phyloP scores from a whole-genome alignment of 306 rosid genomes.

The Senna tora region DNA sequence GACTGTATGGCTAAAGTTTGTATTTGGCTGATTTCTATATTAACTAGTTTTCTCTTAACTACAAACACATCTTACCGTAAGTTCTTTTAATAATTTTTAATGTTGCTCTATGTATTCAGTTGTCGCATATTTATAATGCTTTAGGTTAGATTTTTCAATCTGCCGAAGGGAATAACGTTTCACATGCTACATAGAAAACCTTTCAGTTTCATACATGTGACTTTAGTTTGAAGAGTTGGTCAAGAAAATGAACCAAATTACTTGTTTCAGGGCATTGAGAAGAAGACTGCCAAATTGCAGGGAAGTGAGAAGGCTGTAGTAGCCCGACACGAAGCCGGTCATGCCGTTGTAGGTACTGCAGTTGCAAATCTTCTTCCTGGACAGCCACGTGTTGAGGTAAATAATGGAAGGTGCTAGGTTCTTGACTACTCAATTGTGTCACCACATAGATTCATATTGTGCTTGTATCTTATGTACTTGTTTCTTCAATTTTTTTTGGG shows the following conservation, averaged over 20 bases:
- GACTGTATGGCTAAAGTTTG: background rate
- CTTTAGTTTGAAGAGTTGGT: slow-evolving; percentile 10
- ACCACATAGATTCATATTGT: slow-evolving; percentile 25
- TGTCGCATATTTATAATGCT: slow-evolving; percentile 12
- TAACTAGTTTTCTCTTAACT: slow-evolving; percentile 1
- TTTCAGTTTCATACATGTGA: slow-evolving; percentile 9
- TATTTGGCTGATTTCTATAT: background rate
- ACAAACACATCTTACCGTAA: background rate
- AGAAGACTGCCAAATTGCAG: slow-evolving; percentile 90
- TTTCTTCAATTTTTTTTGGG: slow-evolving; percentile 28
- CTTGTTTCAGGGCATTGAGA: slow-evolving; percentile 87
- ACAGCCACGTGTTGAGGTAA: slow-evolving; percentile 97
- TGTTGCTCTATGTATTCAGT: slow-evolving; percentile 17
- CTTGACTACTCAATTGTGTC: slow-evolving; percentile 27
- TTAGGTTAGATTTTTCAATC: slow-evolving; percentile 23
- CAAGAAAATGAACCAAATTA: slow-evolving; percentile 42
- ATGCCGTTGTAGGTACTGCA: slow-evolving; percentile 98
- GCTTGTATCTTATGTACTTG: slow-evolving; percentile 17
- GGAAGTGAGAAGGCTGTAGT: slow-evolving; percentile 95
- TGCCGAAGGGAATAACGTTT: slow-evolving; percentile 3
- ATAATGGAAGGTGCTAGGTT: slow-evolving; percentile 25
- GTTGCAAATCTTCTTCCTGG: slow-evolving; percentile 92
- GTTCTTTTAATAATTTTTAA: slow-evolving; percentile 20
- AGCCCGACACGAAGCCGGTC: slow-evolving; percentile 99
- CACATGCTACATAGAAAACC: slow-evolving; percentile 6